Evolutionary conservation across 2,329 filamentous ascomycete species (phyloP).

Genomic region (Dothidotthia symphoricarpi): DNA sequence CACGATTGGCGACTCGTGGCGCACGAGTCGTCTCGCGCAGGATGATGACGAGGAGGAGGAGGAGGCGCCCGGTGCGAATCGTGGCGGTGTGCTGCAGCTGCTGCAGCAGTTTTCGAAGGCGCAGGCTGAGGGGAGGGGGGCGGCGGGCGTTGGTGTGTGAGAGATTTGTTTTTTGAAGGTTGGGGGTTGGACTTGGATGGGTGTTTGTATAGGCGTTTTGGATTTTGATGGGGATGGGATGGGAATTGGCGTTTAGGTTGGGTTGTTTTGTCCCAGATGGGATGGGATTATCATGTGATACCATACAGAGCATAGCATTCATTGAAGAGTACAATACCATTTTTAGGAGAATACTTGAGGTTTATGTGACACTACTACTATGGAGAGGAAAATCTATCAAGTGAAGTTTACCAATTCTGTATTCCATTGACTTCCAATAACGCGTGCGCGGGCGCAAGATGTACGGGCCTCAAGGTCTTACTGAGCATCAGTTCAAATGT

Average conservation of each 20-base stretch:
- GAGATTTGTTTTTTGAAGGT: neutral
- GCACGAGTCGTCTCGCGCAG: conserved; percentile 43
- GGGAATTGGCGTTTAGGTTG: neutral
- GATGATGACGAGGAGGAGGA: conserved; percentile 53
- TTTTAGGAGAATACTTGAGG: too few species aligned
- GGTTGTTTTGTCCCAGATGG: neutral
- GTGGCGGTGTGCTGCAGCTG: conserved; percentile 62
- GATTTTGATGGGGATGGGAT: neutral
- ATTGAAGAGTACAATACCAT: too few species aligned
- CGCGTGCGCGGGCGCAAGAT: too few species aligned
- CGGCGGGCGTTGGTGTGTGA: conserved; percentile 34
- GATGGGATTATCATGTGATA: too few species aligned
- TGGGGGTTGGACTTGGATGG: conserved; percentile 1
- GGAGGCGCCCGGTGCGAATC: conserved; percentile 43
- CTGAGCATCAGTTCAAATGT: too few species aligned
- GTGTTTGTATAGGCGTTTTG: conserved; percentile 1
- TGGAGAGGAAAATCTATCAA: too few species aligned
- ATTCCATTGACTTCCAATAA: too few species aligned
- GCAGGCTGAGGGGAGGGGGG: conserved; percentile 51
- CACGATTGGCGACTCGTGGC: conserved; percentile 61
- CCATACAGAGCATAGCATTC: too few species aligned
- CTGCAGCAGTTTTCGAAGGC: conserved; percentile 67
- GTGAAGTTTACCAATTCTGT: too few species aligned
- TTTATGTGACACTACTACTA: too few species aligned
- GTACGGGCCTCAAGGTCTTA: too few species aligned